Base-by-base conservation (phyloP, 2,329 filamentous ascomycete species). In the Colletotrichum scovillei region DNA sequence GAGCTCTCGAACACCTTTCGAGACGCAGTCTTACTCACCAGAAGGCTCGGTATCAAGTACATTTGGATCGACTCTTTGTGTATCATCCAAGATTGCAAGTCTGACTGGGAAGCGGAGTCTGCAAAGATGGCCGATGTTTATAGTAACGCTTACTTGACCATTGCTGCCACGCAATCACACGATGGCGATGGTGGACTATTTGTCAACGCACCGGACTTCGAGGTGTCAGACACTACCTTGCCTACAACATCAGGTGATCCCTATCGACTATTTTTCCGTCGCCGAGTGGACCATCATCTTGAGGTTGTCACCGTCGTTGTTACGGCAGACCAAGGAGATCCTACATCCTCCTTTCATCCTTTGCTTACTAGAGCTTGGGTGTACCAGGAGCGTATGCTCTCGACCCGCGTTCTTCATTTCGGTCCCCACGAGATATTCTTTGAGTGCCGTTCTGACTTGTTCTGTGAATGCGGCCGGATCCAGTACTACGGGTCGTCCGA, bases 331-430 rank as follows among this genome's bases (percentile, higher is more conserved):
- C 9, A 1, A 32, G 32, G 32, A 32, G 32, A 32, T 32, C 32
- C 32, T 11, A 32, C 32, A 46, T 8, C 46, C 46, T 28, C 26
- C 1, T 22, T 32, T 8, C 49, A 65, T 22, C 63, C 68, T 12
- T 49, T 72, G 4, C 32, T 60, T 19, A 72, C 64, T 1, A 75
- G 79, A 0, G 79, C 76, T 0, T 81, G 80, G 79, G 77, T 77
- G 5, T 79, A 78, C 4, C 80, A 80, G 2, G 80, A 81, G 16
- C 76, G 79, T 2, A 52, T 79, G 1, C 26, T 81, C 2, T 78
- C 79, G 1, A 76, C 76, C 1, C 63, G 78, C 0, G 75, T 80
- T 4, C 75, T 80, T 0, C 78, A 80, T 35, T 80, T 79, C 46
- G 69, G 38, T 3, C 49, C 26, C 14, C 49, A 62, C 22, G 42